phyloP scores from a whole-genome alignment of 768 basidiomycete genomes.

The Agrocybe praecox region DNA sequence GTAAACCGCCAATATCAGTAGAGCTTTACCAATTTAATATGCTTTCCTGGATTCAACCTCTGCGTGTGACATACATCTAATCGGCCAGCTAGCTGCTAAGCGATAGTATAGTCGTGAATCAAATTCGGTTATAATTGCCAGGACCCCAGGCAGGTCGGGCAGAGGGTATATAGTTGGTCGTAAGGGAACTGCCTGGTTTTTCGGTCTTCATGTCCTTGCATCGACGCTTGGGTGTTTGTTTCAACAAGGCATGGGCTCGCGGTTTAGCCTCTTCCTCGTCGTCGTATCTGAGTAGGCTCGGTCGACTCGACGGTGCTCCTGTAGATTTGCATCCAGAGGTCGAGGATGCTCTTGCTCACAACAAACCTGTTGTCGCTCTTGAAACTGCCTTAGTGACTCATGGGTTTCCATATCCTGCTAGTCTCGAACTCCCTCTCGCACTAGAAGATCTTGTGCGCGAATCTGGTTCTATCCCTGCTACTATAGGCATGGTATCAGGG shows the following conservation, averaged over 20 bases:
- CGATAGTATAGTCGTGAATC: too few relatives aligned
- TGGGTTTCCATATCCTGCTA: conserved; percentile 85
- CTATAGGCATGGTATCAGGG: conserved; percentile 83
- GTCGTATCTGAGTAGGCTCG: not conserved
- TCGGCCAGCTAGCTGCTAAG: too few relatives aligned
- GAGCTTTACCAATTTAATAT: conserved; percentile 28
- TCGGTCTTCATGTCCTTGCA: conserved; percentile 9
- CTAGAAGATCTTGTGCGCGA: conserved; percentile 76
- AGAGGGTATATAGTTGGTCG: too few relatives aligned
- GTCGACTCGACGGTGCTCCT: conserved; percentile 29
- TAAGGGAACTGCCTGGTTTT: too few relatives aligned
- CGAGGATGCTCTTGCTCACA: conserved; percentile 68
- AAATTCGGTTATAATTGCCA: too few relatives aligned
- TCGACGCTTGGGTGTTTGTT: not conserved
- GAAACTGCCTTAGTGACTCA: conserved; percentile 94
- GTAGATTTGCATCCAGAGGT: conserved; percentile 85
- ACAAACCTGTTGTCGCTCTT: conserved; percentile 81
- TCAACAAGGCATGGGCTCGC: conserved; percentile 4
- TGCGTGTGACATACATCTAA: too few relatives aligned
- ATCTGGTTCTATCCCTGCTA: conserved; percentile 84
- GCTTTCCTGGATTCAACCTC: conserved; percentile 16
- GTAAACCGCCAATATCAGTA: conserved; percentile 34
- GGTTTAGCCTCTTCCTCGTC: conserved; percentile 15
- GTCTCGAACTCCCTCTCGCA: conserved; percentile 68
- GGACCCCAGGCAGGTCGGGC: too few relatives aligned